These are phyloP conservation scores for Beauveria australis DNA, from an alignment of 2,329 filamentous ascomycete species.

Conservation along the genomic window DNA sequence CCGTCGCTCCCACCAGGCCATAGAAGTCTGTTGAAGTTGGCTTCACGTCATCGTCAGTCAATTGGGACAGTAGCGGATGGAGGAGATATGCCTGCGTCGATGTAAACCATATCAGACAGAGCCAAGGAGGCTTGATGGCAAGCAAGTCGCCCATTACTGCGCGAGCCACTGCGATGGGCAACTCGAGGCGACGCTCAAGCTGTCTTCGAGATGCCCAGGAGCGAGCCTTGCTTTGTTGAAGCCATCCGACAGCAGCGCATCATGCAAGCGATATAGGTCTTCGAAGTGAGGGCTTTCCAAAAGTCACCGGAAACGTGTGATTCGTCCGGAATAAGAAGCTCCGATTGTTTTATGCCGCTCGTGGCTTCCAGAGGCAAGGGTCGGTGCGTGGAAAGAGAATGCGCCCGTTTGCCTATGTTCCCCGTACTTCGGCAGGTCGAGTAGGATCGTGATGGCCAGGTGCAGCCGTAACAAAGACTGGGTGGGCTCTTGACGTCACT, in stretches of 20 bases:
- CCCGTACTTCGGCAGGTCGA: no score
- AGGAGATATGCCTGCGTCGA: conserved; percentile 14
- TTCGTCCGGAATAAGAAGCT: no score
- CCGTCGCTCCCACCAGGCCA: conserved; percentile 14
- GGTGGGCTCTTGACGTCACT: background rate
- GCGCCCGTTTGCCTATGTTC: no score
- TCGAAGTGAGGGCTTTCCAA: no score
- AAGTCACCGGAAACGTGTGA: no score
- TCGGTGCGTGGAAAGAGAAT: no score
- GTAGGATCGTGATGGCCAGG: no score
- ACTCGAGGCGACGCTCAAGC: conserved; percentile 7
- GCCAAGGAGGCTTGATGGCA: background rate
- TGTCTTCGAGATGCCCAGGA: no score
- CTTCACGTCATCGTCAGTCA: background rate
- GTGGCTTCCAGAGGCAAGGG: no score
- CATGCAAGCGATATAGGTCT: no score
- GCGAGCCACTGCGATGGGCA: conserved; percentile 1
- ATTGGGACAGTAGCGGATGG: conserved; percentile 2
- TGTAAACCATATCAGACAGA: conserved; percentile 10
- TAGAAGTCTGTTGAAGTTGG: conserved; percentile 8
- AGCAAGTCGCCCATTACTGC: background rate
- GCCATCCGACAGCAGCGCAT: conserved; percentile 6
- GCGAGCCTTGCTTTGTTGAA: background rate
- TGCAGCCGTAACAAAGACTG: background rate
- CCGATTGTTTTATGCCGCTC: no score